Base-by-base conservation (phyloP, 2,329 filamentous ascomycete species). In the Paraconiothyrium brasiliense region DNA sequence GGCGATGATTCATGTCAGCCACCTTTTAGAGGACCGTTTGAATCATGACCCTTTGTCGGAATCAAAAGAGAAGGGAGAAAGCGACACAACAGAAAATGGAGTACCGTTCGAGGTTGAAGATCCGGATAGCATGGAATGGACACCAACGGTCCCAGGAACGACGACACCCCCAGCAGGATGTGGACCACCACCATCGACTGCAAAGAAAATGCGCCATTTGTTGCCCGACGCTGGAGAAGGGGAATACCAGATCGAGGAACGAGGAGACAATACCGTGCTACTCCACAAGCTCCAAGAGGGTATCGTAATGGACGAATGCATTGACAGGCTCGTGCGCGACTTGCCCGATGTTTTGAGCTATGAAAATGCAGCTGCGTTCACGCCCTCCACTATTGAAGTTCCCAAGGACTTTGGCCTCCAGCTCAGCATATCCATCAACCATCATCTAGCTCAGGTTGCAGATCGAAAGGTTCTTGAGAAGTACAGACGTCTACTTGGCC, bases 51-150 rank as follows among this genome's bases (percentile, higher is more conserved):
- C 60, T 24, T 58, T 62, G 10, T 32, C 61, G 8, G 54, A 61
- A 1, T 32, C 61, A 6, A 52, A 61, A 1, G 41, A 30, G 10
- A 30, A 50, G 4, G 58, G 60, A 10, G 63, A 62, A 20, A 48
- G 27, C 27, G 27, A 62, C 43, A 61, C 64, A 20, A 52, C 34
- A 27, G 60, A 63, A 14, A 63, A 62, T 41, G 58, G 44, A 20
- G 54, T 63, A 14, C 7, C 48, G 6, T 69, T 71, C 30, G 70
- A 70, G 22, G 64, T 72, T 4, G 71, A 76, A 41, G 76, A 78
- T 54, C 69, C 72, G 0, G 76, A 78, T 60, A 75, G 74, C 37
- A 78, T 78, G 76, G 76, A 78, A 50, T 78, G 76, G 76, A 75
- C 72, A 14, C 52, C 52, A 14, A 55, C 52, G 35, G 75, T 74